These are phyloP conservation scores for Plenodomus lindquistii DNA, from an alignment of 2,329 filamentous ascomycete species.

Conservation along the genomic window DNA sequence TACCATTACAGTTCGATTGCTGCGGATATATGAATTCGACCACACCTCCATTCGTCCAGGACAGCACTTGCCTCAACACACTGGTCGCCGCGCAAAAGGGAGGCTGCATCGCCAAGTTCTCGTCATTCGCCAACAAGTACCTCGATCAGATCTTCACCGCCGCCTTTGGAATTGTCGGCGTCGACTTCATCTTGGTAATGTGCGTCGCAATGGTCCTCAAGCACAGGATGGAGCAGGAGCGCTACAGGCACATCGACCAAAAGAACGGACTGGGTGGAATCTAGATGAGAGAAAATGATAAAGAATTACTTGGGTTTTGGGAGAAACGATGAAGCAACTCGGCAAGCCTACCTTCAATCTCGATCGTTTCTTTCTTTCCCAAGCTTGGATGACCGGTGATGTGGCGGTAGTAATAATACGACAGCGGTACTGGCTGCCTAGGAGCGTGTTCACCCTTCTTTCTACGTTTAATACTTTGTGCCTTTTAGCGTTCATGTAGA, in stretches of 20 bases:
- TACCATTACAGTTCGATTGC: slow-evolving; percentile 67
- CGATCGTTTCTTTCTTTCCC: slow-evolving; percentile 27
- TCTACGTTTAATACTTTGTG: neutral
- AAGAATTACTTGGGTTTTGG: slow-evolving; percentile 20
- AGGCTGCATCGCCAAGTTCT: slow-evolving; percentile 71
- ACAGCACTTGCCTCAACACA: slow-evolving; percentile 69
- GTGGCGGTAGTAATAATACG: slow-evolving; percentile 21
- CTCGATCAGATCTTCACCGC: slow-evolving; percentile 78
- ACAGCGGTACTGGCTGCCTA: slow-evolving; percentile 21
- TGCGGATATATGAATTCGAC: slow-evolving; percentile 79
- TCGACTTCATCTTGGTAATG: slow-evolving; percentile 68
- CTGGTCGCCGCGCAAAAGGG: slow-evolving; percentile 70
- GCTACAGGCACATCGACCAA: slow-evolving; percentile 80
- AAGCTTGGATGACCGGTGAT: slow-evolving; percentile 6
- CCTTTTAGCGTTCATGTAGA: too few species aligned
- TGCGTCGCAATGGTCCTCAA: slow-evolving; percentile 76
- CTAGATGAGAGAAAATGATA: slow-evolving; percentile 13
- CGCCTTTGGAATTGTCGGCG: slow-evolving; percentile 76
- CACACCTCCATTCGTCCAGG: slow-evolving; percentile 71
- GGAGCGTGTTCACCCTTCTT: neutral
- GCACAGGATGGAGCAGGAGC: slow-evolving; percentile 76
- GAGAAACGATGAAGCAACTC: slow-evolving; percentile 16
- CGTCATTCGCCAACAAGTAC: slow-evolving; percentile 69
- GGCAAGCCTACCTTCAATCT: too few species aligned
- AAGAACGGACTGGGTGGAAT: slow-evolving; percentile 57